Evolutionary conservation across 352 stramenopile species (phyloP), one percentile per base, ranked within the genome.

Genomic region (Phytophthora megakarya): DNA sequence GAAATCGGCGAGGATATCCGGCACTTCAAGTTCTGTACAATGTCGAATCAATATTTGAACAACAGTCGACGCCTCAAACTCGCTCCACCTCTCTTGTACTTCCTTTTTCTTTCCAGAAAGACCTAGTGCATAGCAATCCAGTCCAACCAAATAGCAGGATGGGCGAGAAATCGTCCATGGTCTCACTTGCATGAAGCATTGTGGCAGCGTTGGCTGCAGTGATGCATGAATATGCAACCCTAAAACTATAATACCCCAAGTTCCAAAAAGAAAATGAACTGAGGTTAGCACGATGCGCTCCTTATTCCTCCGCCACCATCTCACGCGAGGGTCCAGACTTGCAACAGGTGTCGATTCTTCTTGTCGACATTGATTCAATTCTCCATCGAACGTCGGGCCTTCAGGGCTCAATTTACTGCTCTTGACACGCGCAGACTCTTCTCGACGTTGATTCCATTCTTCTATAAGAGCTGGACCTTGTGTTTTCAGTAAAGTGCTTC

Each of bases 131-230:
- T 60, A 13, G 21, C 51, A 60, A 18, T 54, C 75, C 3, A 84
- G 39, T 9, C 67, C 58, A 6, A 70, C 51, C 12, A 84, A 33
- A 48, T 77, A 73, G 33, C 75, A 84, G 2, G 72, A 73, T 2
- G 61, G 40, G 5, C 63, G 49, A 0, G 49, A 46, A 5, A 67
- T 65, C 10, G 71, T 38, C 74, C 74, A 82, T 2, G 70, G 70
- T 22, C 65, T 50, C 12, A 76, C 66, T n/a, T 54, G 46, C 46
- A 54, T 54, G 3, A 54, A 43, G 19, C 46, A 54, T 3, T 32
- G 30, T 28, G 46, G 28, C 5, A 54, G n/a, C 9, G 26, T 52
- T 52, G 37, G 37, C 28, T 48, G 42, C 5, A 44, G 2, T 1
- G 22, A 58, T 19, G 50, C 50, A 40, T 58, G 37, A 22, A 49